phyloP scores from a whole-genome alignment of 257 asterid genomes.

The Solanum pimpinellifolium region DNA sequence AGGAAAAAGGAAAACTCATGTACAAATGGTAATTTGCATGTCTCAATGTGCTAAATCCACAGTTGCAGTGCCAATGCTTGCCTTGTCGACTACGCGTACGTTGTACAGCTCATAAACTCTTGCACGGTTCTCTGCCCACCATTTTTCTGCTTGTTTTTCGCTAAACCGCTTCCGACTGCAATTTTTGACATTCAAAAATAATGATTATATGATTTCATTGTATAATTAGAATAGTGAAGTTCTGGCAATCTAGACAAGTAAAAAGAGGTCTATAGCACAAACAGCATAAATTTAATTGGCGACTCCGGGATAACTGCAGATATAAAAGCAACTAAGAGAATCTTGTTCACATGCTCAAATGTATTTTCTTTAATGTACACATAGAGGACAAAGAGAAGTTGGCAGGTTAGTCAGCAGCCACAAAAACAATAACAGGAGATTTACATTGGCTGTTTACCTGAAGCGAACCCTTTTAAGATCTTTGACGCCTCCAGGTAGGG shows the following conservation, averaged over 20 bases:
- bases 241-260: not conserved
- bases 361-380: not conserved
- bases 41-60: slow-evolving; percentile 43
- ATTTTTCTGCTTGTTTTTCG: slow-evolving; percentile 72
- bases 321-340: not conserved
- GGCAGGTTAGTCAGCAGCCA: not conserved
- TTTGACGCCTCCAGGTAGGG: slow-evolving; percentile 86
- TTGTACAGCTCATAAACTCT: slow-evolving; percentile 58
- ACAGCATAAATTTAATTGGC: not conserved
- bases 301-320: not conserved
- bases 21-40: slow-evolving; percentile 2
- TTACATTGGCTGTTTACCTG: slow-evolving; percentile 39
- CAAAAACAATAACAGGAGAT: not conserved
- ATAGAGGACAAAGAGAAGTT: not conserved
- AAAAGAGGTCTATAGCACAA: not conserved
- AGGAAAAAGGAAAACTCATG: slow-evolving; percentile 5
- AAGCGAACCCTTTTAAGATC: slow-evolving; percentile 95
- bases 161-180: slow-evolving; percentile 51
- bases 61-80: slow-evolving; percentile 54
- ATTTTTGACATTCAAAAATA: not conserved
- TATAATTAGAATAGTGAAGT: not conserved
- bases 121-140: slow-evolving; percentile 80
- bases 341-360: not conserved
- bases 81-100: slow-evolving; percentile 50
- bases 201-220: not conserved